Conservation (phyloP, 257 asterid species). For the Scutellaria baicalensis region DNA sequence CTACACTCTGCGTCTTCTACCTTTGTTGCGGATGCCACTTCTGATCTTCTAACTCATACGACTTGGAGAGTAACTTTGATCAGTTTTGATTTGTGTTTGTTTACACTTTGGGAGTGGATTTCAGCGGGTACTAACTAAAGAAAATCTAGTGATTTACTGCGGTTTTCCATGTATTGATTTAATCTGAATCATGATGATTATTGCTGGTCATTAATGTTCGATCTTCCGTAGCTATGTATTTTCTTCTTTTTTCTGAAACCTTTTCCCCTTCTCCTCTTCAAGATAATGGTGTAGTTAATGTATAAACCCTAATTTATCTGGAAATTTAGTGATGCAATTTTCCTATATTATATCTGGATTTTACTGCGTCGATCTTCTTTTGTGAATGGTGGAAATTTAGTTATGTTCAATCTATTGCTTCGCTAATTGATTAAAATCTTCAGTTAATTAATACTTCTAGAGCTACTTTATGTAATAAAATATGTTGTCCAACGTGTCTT, state of each 20-base stretch:
- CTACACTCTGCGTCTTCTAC: conserved; percentile 56
- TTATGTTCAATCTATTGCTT: too few relatives aligned
- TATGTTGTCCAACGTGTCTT: too few relatives aligned
- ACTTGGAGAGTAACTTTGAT: not conserved
- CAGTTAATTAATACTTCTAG: too few relatives aligned
- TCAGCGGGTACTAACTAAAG: not conserved
- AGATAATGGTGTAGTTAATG: not conserved
- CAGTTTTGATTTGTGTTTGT: not conserved
- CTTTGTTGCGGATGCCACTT: conserved; percentile 76
- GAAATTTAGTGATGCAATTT: not conserved
- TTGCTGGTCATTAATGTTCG: not conserved
- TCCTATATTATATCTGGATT: not conserved
- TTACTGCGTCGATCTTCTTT: not conserved
- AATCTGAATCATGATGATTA: not conserved
- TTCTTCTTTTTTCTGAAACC: too few relatives aligned
- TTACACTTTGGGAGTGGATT: not conserved
- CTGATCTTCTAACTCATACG: conserved; percentile 37
- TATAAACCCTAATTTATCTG: conserved; percentile 5
- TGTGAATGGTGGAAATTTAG: not conserved
- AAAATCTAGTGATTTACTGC: conserved; percentile 1
- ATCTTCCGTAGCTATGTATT: not conserved
- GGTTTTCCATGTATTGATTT: not conserved
- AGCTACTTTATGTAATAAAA: too few relatives aligned
- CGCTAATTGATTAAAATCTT: too few relatives aligned
- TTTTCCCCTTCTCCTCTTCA: not conserved